phyloP scores from a whole-genome alignment of 495 filamentous ascomycete species.

The Penicillium tannophilum region DNA sequence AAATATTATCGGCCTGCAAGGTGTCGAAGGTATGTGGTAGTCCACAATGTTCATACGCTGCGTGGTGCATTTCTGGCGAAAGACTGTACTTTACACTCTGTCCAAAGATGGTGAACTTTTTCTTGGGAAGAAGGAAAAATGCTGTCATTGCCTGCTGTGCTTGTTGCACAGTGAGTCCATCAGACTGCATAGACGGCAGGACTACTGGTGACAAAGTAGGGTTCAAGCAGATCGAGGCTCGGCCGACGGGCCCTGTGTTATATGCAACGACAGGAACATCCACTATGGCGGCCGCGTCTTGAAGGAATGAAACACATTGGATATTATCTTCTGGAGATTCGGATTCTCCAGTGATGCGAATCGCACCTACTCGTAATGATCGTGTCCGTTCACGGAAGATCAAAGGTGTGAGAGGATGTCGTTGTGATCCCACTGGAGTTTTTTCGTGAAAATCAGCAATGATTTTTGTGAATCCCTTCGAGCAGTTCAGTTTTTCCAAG shows the following conservation, averaged over 20 bases:
- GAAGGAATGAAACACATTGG: constrained; percentile 10
- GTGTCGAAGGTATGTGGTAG: constrained; percentile 65
- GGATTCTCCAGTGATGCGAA: constrained; percentile 23
- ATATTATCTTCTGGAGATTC: constrained; percentile 14
- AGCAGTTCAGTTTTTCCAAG: constrained; percentile 5
- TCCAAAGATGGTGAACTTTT: constrained; percentile 31
- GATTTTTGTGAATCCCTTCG: constrained; percentile 15
- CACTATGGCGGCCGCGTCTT: not conserved
- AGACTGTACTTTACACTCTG: constrained; percentile 26
- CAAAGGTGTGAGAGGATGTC: not conserved
- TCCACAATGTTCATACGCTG: constrained; percentile 64
- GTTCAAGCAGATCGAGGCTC: constrained; percentile 60
- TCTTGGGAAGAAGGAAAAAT: constrained; percentile 46
- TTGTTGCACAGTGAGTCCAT: constrained; percentile 19
- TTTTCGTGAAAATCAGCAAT: constrained; percentile 13
- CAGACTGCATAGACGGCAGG: constrained; percentile 14
- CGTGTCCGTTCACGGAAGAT: constrained; percentile 1
- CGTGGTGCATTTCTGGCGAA: constrained; percentile 58
- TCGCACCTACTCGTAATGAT: constrained; percentile 11
- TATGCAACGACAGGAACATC: constrained; percentile 26
- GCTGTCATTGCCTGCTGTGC: constrained; percentile 42
- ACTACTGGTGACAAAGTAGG: constrained; percentile 58
- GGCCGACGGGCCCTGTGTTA: constrained; percentile 53
- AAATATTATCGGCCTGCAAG: constrained; percentile 53
- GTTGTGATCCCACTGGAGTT: constrained; percentile 8